Evolutionary conservation across 306 rosid species (phyloP), one percentile per base, ranked within the genome.

Genomic region (Heteromeles arbutifolia): DNA sequence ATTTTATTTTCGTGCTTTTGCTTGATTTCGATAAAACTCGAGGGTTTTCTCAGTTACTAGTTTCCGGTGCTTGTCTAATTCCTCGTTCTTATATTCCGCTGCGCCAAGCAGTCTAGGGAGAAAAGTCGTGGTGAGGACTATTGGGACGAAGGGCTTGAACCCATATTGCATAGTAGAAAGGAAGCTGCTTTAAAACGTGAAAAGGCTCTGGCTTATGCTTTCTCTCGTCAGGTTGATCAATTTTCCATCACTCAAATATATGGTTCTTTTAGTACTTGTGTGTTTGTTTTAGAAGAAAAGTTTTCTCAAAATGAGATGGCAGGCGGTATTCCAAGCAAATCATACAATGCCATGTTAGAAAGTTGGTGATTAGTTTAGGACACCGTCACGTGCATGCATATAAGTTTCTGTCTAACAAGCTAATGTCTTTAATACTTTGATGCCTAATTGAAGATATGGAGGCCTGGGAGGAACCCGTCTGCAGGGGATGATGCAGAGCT

Each of bases 171-270:
- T 28, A 74, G 54, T 41, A 48, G 73, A 78, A 82, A 74, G 72
- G 77, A 73, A 52, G 82, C 79, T 13, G 72, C 73, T 73, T 73
- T 82, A 4, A 82, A 82, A 59, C 85, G 82, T 45, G 85, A 82
- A 78, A 82, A 78, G 50, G 85, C 85, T 29, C 79, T 82, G 7
- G 85, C 85, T 77, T 73, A 78, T 73, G 85, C 82, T 18, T 73
- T 82, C 70, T 82, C 85, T 73, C 76, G 69, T 58, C 78, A 82
- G 85, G 85, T 82, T 26, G 54, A 41, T 66, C 15, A 17, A 43
- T 0, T 14, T 14, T 65, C 48, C 7, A 13, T 65, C 24, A 1
- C 22, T 43, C 14, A 13, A 28, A 22, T 26, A 5, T 56, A 12
- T 34, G 45, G 11, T 54, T 57, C 2, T 5, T 26, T 18, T 4